Percentiles rank a stretch among this genome's conserved stretches.
Conservation (phyloP, 352 stramenopile species). For the Globisporangium lucens region DNA sequence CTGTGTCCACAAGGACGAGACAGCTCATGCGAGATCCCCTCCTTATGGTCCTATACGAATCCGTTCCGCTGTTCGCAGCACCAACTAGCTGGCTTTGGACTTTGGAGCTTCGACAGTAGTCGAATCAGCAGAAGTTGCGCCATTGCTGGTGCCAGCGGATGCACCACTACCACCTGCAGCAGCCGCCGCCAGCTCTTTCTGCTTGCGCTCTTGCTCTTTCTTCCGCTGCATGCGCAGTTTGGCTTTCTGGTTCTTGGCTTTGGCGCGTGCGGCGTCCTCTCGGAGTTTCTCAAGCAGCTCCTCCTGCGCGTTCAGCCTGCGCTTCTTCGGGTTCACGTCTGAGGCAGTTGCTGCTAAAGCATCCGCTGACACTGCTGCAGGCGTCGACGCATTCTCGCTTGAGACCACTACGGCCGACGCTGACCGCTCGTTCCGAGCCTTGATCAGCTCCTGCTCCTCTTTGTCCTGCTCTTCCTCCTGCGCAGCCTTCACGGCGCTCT, state of each 20-base stretch:
- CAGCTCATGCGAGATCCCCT: no score
- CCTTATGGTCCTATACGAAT: background rate
- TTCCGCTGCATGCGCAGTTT: constrained; percentile 76
- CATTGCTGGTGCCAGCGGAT: background rate
- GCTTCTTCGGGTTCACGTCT: constrained; percentile 36
- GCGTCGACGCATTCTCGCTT: background rate
- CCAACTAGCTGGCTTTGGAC: background rate
- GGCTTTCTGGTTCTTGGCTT: constrained; percentile 74
- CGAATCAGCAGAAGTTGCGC: background rate
- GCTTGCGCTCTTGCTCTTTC: constrained; percentile 52
- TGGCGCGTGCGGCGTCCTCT: constrained; percentile 59
- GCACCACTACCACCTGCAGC: background rate
- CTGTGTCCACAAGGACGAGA: background rate
- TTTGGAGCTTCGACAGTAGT: background rate
- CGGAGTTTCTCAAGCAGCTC: constrained; percentile 65
- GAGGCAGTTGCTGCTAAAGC: background rate
- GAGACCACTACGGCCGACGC: background rate
- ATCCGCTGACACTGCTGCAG: background rate
- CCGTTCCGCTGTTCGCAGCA: background rate
- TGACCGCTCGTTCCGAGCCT: constrained; percentile 26
- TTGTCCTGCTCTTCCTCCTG: constrained; percentile 40
- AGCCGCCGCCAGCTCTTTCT: constrained; percentile 11
- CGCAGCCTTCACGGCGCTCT: constrained; percentile 20
- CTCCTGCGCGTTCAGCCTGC: constrained; percentile 64
- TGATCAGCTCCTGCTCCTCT: constrained; percentile 61